Percentiles rank a stretch among this genome's conserved stretches.
Evolutionary conservation across 176 grass and related monocot species (phyloP).

Genomic region (Urochloa ruziziensis): DNA sequence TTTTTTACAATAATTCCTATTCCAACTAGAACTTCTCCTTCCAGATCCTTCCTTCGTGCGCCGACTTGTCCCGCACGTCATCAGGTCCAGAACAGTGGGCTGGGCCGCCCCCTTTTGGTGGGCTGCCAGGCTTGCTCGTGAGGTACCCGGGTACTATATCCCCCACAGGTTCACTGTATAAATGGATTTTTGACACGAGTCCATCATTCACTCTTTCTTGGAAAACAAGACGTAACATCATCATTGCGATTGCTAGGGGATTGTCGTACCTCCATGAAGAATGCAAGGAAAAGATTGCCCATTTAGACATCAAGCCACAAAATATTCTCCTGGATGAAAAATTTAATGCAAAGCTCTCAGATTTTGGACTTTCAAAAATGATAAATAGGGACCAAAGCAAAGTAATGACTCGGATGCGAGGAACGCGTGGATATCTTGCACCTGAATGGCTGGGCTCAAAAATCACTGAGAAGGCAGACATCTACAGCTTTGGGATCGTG

Average conservation of each 20-base stretch:
- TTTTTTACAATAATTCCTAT: too few species aligned
- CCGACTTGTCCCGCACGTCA: too few species aligned
- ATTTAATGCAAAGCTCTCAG: slow-evolving; percentile 4
- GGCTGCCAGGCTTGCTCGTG: too few species aligned
- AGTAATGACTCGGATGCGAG: slow-evolving; percentile 11
- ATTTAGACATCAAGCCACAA: slow-evolving; percentile 6
- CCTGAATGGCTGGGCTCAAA: not conserved
- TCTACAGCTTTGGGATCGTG: not conserved
- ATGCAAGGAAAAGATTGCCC: slow-evolving; percentile 17
- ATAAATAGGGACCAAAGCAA: slow-evolving; percentile 10
- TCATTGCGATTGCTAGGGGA: not conserved
- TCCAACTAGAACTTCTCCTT: too few species aligned
- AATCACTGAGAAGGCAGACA: slow-evolving; percentile 1
- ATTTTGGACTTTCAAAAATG: slow-evolving; percentile 13
- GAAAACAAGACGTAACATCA: not conserved
- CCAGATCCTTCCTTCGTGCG: too few species aligned
- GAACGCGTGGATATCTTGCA: slow-evolving; percentile 7
- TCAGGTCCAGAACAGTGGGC: too few species aligned
- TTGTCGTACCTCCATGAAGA: slow-evolving; percentile 9
- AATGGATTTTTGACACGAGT: not conserved
- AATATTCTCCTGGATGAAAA: not conserved
- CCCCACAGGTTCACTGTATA: too few species aligned
- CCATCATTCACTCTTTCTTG: not conserved
- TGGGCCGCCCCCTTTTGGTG: too few species aligned
- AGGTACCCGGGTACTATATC: too few species aligned